Evolutionary conservation across 1,284 basidiomycete species (phyloP).

Genomic region (Athelia psychrophila): DNA sequence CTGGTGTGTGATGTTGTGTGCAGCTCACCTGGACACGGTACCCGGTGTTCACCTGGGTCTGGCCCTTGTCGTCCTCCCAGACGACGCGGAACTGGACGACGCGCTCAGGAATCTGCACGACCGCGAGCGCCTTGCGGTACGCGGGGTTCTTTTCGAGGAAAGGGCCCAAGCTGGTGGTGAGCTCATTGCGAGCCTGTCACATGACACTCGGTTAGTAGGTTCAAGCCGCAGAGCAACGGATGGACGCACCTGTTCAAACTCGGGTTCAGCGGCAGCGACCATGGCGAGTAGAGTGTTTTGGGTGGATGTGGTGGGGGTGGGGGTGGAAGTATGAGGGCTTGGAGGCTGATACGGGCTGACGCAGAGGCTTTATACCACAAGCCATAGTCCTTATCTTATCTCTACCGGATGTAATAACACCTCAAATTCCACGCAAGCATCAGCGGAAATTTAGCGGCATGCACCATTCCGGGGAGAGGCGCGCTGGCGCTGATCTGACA

Average conservation of each 20-base stretch:
- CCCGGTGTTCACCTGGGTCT: conserved; percentile 71
- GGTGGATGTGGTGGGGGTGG: neutral
- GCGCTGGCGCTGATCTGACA: too few relatives aligned
- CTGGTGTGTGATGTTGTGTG: neutral
- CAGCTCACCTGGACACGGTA: conserved; percentile 67
- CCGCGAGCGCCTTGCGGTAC: conserved; percentile 70
- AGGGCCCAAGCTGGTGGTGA: conserved; percentile 60
- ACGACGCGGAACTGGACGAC: conserved; percentile 77
- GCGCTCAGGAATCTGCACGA: conserved; percentile 75
- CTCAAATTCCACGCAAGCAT: too few relatives aligned
- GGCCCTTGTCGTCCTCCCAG: conserved; percentile 77
- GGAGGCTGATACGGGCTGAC: too few relatives aligned
- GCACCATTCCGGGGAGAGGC: too few relatives aligned
- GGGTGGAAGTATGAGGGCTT: neutral
- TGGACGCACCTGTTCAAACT: conserved; percentile 30
- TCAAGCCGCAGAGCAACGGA: too few relatives aligned
- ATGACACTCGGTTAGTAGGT: neutral
- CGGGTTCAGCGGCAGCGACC: conserved; percentile 27
- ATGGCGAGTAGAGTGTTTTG: conserved; percentile 7
- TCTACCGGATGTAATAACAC: too few relatives aligned
- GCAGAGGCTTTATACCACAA: too few relatives aligned
- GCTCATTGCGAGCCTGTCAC: conserved; percentile 62
- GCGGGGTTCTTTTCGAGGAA: conserved; percentile 72
- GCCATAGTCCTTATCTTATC: too few relatives aligned
- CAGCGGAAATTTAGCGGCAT: too few relatives aligned